phyloP scores from a whole-genome alignment of 768 basidiomycete genomes.

The Mycena metata region DNA sequence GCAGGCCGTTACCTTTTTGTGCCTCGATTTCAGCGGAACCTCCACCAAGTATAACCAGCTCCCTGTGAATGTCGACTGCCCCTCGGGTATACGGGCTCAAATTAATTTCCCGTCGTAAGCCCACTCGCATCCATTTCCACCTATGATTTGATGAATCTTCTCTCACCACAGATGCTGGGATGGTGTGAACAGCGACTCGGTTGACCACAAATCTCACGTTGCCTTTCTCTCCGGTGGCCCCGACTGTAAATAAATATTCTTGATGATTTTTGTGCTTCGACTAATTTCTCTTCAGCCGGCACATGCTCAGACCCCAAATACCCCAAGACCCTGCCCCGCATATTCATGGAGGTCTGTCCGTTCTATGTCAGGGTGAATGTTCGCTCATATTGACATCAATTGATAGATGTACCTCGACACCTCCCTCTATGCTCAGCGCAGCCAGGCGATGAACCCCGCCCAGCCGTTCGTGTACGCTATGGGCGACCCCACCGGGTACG shows the following conservation, averaged over 20 bases:
- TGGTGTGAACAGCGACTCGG: slow-evolving; percentile 64
- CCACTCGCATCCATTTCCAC: neutral
- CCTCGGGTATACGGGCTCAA: slow-evolving; percentile 64
- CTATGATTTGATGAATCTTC: slow-evolving; percentile 46
- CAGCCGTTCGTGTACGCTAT: slow-evolving; percentile 67
- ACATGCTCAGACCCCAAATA: slow-evolving; percentile 61
- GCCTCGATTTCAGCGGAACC: slow-evolving; percentile 54
- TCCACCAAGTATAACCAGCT: slow-evolving; percentile 52
- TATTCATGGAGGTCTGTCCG: slow-evolving; percentile 65
- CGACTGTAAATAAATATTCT: slow-evolving; percentile 44
- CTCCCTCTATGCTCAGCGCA: slow-evolving; percentile 51
- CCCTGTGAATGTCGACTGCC: slow-evolving; percentile 52
- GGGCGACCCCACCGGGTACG: slow-evolving; percentile 75
- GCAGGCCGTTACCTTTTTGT: slow-evolving; percentile 55
- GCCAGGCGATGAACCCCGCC: slow-evolving; percentile 59
- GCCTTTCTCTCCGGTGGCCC: slow-evolving; percentile 61
- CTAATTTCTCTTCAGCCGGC: slow-evolving; percentile 42
- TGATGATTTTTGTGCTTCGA: too few relatives aligned
- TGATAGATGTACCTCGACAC: slow-evolving; percentile 62
- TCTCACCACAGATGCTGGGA: slow-evolving; percentile 68
- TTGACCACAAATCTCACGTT: slow-evolving; percentile 67
- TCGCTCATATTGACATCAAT: slow-evolving; percentile 7
- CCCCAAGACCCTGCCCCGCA: slow-evolving; percentile 60
- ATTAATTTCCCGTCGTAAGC: slow-evolving; percentile 44
- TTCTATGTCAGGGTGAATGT: neutral